Evolutionary conservation across 768 basidiomycete species (phyloP).

Genomic region (Trametes meyenii): DNA sequence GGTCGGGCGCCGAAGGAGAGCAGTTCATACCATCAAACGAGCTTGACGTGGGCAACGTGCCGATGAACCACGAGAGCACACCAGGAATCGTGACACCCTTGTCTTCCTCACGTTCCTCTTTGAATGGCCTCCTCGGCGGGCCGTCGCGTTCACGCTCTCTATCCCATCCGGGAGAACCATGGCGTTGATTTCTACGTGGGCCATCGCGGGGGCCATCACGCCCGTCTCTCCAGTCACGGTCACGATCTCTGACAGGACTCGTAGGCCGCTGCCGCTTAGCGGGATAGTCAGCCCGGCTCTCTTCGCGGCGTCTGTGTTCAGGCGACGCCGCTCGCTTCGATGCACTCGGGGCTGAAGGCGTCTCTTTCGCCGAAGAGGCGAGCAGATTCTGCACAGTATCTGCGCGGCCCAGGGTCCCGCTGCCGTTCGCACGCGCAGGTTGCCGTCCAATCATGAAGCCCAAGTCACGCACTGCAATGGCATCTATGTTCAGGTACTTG

Average conservation of each 20-base stretch:
- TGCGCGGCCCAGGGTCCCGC: constrained; percentile 35
- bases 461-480: constrained; percentile 86
- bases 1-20: neutral
- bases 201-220: constrained; percentile 26
- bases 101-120: constrained; percentile 51
- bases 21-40: constrained; percentile 83
- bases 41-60: constrained; percentile 67
- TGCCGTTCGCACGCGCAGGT: constrained; percentile 23
- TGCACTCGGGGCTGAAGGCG: constrained; percentile 29
- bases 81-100: constrained; percentile 40
- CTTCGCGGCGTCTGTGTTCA: constrained; percentile 46
- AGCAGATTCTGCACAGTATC: constrained; percentile 40
- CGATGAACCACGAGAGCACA: constrained; percentile 83
- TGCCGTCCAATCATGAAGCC: constrained; percentile 61
- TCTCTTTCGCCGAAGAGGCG: constrained; percentile 21
- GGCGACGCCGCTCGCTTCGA: constrained; percentile 37
- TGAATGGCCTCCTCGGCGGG: constrained; percentile 38
- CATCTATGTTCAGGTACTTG: constrained; percentile 80
- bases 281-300: constrained; percentile 43
- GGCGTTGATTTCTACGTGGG: constrained; percentile 31
- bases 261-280: constrained; percentile 49
- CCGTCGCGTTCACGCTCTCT: constrained; percentile 48
- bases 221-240: constrained; percentile 49
- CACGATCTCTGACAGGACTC: constrained; percentile 47
- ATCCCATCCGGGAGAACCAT: constrained; percentile 50